Evolutionary conservation across 1,139 yeast species (phyloP), one percentile per base, ranked within the genome.

Genomic region (Sugiyamaella castrensis): DNA sequence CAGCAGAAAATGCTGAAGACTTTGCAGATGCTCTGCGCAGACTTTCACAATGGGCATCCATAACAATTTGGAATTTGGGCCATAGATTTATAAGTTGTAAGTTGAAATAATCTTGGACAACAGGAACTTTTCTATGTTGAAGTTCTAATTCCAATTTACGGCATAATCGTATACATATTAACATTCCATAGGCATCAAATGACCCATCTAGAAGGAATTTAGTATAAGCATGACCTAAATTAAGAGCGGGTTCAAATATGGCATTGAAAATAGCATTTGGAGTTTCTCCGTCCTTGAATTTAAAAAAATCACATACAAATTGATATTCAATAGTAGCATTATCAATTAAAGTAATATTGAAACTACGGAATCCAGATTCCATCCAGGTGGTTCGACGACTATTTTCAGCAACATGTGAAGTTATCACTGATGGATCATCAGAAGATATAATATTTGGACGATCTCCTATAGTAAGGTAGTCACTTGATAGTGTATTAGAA

Each of bases 321-420:
- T 82, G 72, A 60, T 83, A 87, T 64, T 91, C 96, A 4, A 82
- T 91, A 1, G 84, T 75, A 13, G 84, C 80, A 65, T 88, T 89
- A 62, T 88, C 96, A 28, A 84, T 67, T 8, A 89, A 64, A 0
- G 95, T 92, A 35, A 82, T 68, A 53, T 83, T 81, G 71, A 88
- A 81, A 59, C 86, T 87, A 50, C 84, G 73, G 65, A 82, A 87
- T 0, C 86, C 81, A 51, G 79, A 79, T 61, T 89, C 96, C 51
- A 85, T 71, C 79, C 84, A 80, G 60, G 82, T 82, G 8, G 77
- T 71, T 56, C 78, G 73, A 2, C 82, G 82, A 35, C 82, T 81
- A 9, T 84, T 78, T 65, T 88, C 96, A 0, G 96, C 96, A 34
- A 87, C 85, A 62, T 86, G 94, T 0, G 94, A 87, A 5, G 88